Base-by-base conservation (phyloP, 306 rosid genomes). In the Inga leiocalycina region DNA sequence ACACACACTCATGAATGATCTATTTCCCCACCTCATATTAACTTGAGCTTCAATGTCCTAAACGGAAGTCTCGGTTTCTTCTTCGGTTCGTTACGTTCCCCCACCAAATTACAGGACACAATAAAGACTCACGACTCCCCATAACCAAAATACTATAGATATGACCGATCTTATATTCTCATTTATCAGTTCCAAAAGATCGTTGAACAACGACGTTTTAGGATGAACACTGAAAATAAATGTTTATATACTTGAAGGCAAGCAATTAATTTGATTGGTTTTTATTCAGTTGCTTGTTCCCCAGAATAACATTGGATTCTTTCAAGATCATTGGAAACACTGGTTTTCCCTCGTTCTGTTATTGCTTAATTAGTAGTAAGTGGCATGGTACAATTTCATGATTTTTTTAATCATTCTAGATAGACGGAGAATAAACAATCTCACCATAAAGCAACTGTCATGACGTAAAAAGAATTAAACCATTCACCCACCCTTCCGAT, bases 381-480 rank as follows among this genome's bases (percentile, higher is more conserved):
- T 10, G 37, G 35, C 59, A 78, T 65, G 48, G 39, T 75, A 73
- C 41, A 39, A 39, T 37, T 45, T 71, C 6, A 67, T 62, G 62
- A 24, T 34, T 76, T 46, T 54, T 61, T 52, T 73, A 54, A 82
- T 79, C 82, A 86, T 79, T 82, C 76, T 77, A 0, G 39, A 30
- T 30, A 80, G 79, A 77, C 85, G 88, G 85, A 72, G 86, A 84
- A 78, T 83, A 87, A 93, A 85, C 90, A 81, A 90, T 89, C 89
- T 74, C 49, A 72, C 79, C 80, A 73, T n/a, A 44, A 64, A 71
- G 85, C 84, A 77, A 86, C 88, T 80, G 90, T 88, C 88, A 81
- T 71, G 80, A 76, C 79, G 82, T 74, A 51, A 74, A 79, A 82
- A 69, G 78, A 89, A 75, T 67, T 78, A 76, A 49, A 81, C 65